Percentiles rank a stretch among this genome's conserved stretches.
Conservation (phyloP, 2,329 filamentous ascomycete species). For the Didymella exigua region DNA sequence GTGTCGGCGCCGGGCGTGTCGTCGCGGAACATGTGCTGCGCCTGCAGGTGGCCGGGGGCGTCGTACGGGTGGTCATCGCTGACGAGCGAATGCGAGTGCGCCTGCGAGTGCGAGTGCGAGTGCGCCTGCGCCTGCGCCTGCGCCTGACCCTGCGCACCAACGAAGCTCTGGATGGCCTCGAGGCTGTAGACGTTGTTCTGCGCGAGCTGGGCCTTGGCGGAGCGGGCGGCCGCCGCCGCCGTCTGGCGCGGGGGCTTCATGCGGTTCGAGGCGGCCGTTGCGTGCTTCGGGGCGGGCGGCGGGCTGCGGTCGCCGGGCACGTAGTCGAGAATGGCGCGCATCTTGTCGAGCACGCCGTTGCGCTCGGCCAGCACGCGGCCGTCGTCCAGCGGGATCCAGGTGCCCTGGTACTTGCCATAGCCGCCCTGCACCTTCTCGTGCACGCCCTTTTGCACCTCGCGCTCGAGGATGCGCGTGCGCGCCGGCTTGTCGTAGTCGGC, state of each 20-base stretch:
- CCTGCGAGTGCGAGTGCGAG: too few species aligned
- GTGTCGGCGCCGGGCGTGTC: conserved; percentile 85
- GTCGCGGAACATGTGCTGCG: conserved; percentile 69
- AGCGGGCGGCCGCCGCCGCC: conserved; percentile 62
- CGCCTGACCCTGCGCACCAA: conserved; percentile 19
- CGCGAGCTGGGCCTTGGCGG: conserved; percentile 2
- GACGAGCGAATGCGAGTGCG: too few species aligned
- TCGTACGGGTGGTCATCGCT: conserved; percentile 69
- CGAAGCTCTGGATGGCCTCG: conserved; percentile 30
- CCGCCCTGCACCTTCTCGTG: conserved; percentile 99
- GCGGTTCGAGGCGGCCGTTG: conserved; percentile 71
- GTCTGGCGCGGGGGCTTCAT: conserved; percentile 76
- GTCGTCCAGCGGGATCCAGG: conserved; percentile 89
- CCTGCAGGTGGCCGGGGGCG: conserved; percentile 58
- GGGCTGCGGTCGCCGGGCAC: conserved; percentile 83
- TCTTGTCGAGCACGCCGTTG: conserved; percentile 83
- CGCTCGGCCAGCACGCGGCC: conserved; percentile 82
- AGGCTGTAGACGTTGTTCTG: conserved; percentile 30
- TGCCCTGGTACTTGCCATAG: conserved; percentile 98
- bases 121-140: too few species aligned
- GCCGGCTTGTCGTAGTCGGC: conserved; percentile 97
- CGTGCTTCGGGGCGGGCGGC: conserved; percentile 91
- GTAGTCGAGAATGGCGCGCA: conserved; percentile 88
- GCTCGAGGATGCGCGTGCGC: conserved; percentile 89
- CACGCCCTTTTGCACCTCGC: conserved; percentile 93